Conservation (phyloP, 805 yeast genomes). For the Metschnikowia dekortorum region DNA sequence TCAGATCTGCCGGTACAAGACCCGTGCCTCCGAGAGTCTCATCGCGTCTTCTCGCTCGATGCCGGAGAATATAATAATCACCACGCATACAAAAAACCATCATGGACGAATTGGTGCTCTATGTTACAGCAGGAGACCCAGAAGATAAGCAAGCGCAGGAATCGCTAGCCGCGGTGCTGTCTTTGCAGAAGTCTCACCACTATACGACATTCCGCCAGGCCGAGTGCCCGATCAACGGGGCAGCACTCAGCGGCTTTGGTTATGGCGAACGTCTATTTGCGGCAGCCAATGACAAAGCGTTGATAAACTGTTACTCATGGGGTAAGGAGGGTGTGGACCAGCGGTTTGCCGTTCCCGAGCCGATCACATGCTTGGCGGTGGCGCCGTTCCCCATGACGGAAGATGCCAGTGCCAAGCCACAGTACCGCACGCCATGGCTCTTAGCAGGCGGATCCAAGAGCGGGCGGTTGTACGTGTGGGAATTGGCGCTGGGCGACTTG, state of each 20-base stretch:
- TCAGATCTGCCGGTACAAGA: neutral
- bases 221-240: slow-evolving; percentile 43
- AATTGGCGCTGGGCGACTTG: slow-evolving; percentile 68
- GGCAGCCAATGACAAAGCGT: slow-evolving; percentile 67
- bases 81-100: neutral
- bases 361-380: slow-evolving; percentile 53
- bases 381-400: slow-evolving; percentile 31
- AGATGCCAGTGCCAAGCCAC: slow-evolving; percentile 21
- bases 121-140: slow-evolving; percentile 41
- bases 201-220: slow-evolving; percentile 51
- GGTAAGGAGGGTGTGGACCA: slow-evolving; percentile 74
- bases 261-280: slow-evolving; percentile 53
- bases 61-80: neutral
- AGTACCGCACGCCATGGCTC: slow-evolving; percentile 54
- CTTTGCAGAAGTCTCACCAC: slow-evolving; percentile 46
- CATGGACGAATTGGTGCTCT: slow-evolving; percentile 50
- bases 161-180: slow-evolving; percentile 37
- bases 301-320: slow-evolving; percentile 67
- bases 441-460: slow-evolving; percentile 67
- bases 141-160: slow-evolving; percentile 43
- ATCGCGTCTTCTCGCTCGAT: neutral
- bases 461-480: slow-evolving; percentile 88
- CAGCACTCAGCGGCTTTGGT: slow-evolving; percentile 44
- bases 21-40: neutral
- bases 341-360: slow-evolving; percentile 80